phyloP scores from a whole-genome alignment of 176 grass and related monocot species.

The Aegilops sharonensis region DNA sequence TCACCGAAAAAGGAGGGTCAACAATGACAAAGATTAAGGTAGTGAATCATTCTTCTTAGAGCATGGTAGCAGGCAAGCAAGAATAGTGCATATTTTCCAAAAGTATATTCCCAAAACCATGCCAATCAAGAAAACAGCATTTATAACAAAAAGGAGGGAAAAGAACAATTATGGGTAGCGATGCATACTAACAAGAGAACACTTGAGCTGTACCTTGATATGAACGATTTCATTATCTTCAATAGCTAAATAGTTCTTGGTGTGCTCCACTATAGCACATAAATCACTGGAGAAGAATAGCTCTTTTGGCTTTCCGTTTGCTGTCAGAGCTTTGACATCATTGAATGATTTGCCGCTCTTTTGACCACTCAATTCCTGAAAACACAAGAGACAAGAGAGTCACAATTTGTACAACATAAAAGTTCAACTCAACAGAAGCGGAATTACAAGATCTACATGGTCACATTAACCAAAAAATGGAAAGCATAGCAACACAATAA shows the following conservation, averaged over 20 bases:
- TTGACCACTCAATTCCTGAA: slow-evolving; percentile 82
- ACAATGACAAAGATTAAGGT: background rate
- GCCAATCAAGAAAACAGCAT: background rate
- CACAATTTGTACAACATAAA: background rate
- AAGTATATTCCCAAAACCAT: background rate
- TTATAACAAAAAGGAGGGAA: background rate
- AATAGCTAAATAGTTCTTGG: slow-evolving; percentile 83
- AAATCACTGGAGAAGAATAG: slow-evolving; percentile 95
- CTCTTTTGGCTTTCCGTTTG: slow-evolving; percentile 88
- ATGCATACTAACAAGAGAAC: slow-evolving; percentile 2
- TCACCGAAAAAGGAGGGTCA: background rate
- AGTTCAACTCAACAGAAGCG: background rate
- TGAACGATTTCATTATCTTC: slow-evolving; percentile 97
- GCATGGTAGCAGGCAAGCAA: background rate
- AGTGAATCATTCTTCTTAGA: slow-evolving; percentile 7
- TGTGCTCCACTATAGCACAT: slow-evolving; percentile 98
- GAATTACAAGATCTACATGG: background rate
- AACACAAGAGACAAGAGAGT: background rate
- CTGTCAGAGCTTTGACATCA: slow-evolving; percentile 84
- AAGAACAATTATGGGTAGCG: background rate
- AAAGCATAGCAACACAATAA: background rate
- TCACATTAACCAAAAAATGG: background rate
- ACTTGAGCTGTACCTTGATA: slow-evolving; percentile 41
- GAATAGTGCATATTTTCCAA: background rate
- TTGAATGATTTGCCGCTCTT: slow-evolving; percentile 62